Evolutionary conservation across 208 protist species (phyloP).

Genomic region (Novymonas esmeraldas): DNA sequence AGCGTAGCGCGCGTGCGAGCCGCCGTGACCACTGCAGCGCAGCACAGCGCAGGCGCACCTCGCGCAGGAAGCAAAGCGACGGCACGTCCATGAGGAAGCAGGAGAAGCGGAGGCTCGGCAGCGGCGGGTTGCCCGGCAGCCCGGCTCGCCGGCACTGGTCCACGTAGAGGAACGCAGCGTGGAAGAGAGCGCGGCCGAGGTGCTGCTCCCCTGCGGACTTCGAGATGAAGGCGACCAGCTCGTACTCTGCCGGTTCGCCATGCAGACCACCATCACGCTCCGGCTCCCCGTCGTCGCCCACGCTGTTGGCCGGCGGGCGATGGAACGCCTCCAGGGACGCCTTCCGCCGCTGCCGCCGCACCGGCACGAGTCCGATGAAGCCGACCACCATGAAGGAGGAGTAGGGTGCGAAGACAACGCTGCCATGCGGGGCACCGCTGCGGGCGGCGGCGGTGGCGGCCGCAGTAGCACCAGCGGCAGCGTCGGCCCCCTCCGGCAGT

Average conservation of each 20-base stretch:
- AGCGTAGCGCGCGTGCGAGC: conserved; percentile 3
- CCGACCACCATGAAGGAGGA: conserved; percentile 23
- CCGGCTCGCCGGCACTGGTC: conserved; percentile 30
- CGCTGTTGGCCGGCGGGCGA: conserved; percentile 10
- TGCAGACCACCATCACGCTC: not conserved
- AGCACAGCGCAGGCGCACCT: conserved; percentile 43
- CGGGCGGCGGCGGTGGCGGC: not conserved
- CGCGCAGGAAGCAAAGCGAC: conserved; percentile 44
- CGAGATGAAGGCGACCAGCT: conserved; percentile 44
- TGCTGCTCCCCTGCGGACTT: conserved; percentile 55
- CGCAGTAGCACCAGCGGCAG: not conserved
- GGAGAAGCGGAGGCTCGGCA: conserved; percentile 41
- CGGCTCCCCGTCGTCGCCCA: not conserved
- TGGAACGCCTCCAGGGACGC: conserved; percentile 2
- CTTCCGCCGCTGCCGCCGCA: not conserved
- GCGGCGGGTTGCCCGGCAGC: conserved; percentile 22
- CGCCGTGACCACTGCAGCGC: not conserved
- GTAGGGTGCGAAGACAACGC: conserved; percentile 18
- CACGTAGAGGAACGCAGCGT: conserved; percentile 41
- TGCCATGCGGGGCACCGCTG: conserved; percentile 15
- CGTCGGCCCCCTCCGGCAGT: conserved; percentile 15
- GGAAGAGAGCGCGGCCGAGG: conserved; percentile 42
- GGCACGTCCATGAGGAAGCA: conserved; percentile 50
- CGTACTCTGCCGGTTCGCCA: conserved; percentile 8
- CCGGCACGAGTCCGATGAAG: conserved; percentile 29